Percentiles rank a stretch among this genome's conserved stretches.
Evolutionary conservation across 768 basidiomycete genomes (phyloP).

Genomic region (Mycena chlorophos): DNA sequence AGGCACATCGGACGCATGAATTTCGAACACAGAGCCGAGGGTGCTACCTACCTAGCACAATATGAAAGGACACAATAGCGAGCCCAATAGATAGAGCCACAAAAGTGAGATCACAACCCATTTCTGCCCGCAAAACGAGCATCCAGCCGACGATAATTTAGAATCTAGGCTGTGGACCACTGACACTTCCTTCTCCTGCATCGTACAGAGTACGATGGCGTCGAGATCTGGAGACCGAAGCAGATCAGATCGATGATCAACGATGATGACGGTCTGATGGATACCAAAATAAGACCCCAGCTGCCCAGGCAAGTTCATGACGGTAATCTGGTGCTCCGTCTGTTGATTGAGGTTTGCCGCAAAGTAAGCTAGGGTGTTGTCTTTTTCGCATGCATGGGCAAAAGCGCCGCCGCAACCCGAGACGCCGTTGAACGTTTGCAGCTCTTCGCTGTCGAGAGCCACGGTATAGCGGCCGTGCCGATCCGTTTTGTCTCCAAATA

Average conservation of each 20-base stretch:
- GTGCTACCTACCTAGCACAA: too few species aligned
- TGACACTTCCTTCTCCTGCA: too few species aligned
- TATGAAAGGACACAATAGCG: too few species aligned
- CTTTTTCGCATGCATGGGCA: slow-evolving; percentile 21
- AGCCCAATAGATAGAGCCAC: too few species aligned
- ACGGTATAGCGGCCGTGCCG: slow-evolving; percentile 26
- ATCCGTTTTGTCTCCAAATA: slow-evolving; percentile 26
- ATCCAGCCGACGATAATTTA: too few species aligned
- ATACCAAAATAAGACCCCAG: slow-evolving; percentile 19
- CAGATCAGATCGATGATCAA: background rate
- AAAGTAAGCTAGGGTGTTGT: slow-evolving; percentile 17
- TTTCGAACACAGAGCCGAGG: too few species aligned
- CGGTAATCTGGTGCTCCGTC: slow-evolving; percentile 4
- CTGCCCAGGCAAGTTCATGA: slow-evolving; percentile 13
- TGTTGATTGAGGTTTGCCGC: slow-evolving; percentile 4
- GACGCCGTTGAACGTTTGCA: slow-evolving; percentile 18
- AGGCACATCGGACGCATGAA: too few species aligned
- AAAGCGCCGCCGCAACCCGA: slow-evolving; percentile 22
- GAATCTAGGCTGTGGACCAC: too few species aligned
- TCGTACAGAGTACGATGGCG: slow-evolving; percentile 1
- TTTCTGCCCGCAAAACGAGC: too few species aligned
- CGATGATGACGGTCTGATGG: background rate
- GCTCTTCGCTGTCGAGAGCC: slow-evolving; percentile 14
- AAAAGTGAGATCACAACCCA: too few species aligned
- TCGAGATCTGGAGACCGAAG: background rate